These are phyloP conservation scores for Fusarium illudens DNA, from an alignment of 2,329 filamentous ascomycete species.

Conservation along the genomic window DNA sequence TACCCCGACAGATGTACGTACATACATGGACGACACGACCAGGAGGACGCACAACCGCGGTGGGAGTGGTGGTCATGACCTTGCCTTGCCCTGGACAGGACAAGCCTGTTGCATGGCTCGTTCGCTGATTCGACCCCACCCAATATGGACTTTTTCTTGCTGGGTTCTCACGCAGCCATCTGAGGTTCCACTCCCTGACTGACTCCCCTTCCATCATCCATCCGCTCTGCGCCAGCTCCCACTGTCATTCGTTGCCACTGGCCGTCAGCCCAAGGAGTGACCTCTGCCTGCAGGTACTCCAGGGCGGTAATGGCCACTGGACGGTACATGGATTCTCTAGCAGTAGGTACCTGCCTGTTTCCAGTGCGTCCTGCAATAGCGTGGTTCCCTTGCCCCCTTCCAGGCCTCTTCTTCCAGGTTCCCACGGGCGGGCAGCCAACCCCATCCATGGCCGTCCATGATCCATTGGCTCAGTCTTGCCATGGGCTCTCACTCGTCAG, in stretches of 20 bases:
- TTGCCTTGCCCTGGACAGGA: slow-evolving; percentile 4
- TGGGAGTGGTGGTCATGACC: slow-evolving; percentile 31
- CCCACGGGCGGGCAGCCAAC: slow-evolving; percentile 2
- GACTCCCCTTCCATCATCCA: slow-evolving; percentile 9
- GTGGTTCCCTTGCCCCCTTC: background rate
- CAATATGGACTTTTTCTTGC: slow-evolving; percentile 13
- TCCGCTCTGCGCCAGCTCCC: slow-evolving; percentile 1
- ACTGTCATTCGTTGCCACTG: slow-evolving; percentile 27
- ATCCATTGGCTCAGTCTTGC: slow-evolving; percentile 11
- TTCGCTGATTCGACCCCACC: slow-evolving; percentile 25
- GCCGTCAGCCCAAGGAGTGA: slow-evolving; percentile 3
- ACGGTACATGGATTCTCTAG: background rate
- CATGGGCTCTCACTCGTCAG: slow-evolving; percentile 15
- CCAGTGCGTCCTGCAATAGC: background rate
- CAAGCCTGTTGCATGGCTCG: slow-evolving; percentile 22
- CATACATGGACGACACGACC: slow-evolving; percentile 8
- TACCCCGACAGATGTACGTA: slow-evolving; percentile 15
- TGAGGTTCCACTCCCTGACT: slow-evolving; percentile 16
- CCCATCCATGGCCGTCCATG: slow-evolving; percentile 8
- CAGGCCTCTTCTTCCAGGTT: background rate
- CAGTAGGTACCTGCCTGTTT: background rate
- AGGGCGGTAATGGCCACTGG: background rate
- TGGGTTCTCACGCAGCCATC: slow-evolving; percentile 29
- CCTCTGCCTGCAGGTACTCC: slow-evolving; percentile 16
- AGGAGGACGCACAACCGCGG: slow-evolving; percentile 29